Base-by-base conservation (phyloP, 768 basidiomycete genomes). In the Hortiboletus flavorubellus region DNA sequence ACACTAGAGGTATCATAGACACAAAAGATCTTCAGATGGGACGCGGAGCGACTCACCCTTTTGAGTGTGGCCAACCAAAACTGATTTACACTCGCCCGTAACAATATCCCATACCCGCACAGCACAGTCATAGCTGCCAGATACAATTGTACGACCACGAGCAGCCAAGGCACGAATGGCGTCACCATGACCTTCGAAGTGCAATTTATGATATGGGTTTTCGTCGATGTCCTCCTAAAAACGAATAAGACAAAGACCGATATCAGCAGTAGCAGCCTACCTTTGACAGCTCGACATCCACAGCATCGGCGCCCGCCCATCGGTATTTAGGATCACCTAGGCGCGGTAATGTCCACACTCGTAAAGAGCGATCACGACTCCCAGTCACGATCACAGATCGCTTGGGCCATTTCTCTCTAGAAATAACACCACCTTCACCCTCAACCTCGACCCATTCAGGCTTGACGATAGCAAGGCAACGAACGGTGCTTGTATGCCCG, bases 51-150 rank as follows among this genome's bases (percentile, higher is more conserved):
- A 1, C 58, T 59, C 56, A 68, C 93, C 93, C 82, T 95, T 96
- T 72, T 93, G 91, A 29, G 91, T 90, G 68, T 97, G 94, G 0
- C 94, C 94, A 9, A 82, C 80, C 48, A 96, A 75, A 33, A 89
- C 80, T 80, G 87, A 89, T 67, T 85, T 86, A 69, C 89, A 91
- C 26, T 77, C 77, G 15, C 93, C 93, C 29, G 82, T 89, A 61
- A 91, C 80, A 55, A 92, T 88, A 64, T 98, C 93, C 96, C 96
- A 98, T 41, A 98, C 87, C 35, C 96, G 86, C 43, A 98, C 93
- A 8, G 87, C 93, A 64, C 87, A 90, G 67, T 99, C 96, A 68
- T 98, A 98, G 67, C 93, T 96, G 35, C 96, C 96, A 26, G 93
- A 95, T 16, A 98, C 92, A 41, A 97, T 79, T 1, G 89, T 91